Base-by-base conservation (phyloP, 2,329 filamentous ascomycete genomes). In the Diaporthe australafricana region DNA sequence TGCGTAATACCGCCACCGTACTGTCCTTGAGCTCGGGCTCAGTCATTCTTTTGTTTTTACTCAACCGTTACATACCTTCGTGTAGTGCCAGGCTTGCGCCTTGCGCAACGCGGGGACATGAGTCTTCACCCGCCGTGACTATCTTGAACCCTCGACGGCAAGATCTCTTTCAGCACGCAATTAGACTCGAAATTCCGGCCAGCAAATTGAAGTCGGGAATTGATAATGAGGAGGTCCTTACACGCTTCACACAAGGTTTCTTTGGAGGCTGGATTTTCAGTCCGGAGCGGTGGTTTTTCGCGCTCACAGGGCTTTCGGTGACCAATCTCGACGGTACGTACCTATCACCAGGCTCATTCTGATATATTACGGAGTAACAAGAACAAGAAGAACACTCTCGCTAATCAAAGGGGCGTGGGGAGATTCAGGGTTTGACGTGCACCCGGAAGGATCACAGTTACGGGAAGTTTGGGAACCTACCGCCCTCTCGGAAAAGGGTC, bases 251-350 rank as follows among this genome's bases (percentile, higher is more conserved):
- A 1, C 40, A 62, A 9, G 55, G 67, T 9, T 70, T 63, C 30
- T 70, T 70, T 70, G 67, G 55, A 1, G 67, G 55, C 30, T 62
- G 67, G 67, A n/a, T 70, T 1, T 70, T 62, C 45, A 62, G 53
- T 38, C 67, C 55, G 11, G 67, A 70, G 67, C 27, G 67, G 17
- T 70, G 52, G 67, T 50, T 70, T 2, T 62, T 62, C 17, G 1
- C 20, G 14, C 4, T 53, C 11, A 70, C 45, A 7, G 20, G 55
- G 16, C 45, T 63, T 3, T 52, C 45, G 17, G 2, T 62, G 11
- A 25, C 25, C 8, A 40, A 63, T 22, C 35, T 40, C 12, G 55
- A 45, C 3, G 47, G 55, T 16, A 52, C 32, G 42, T 22, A 16
- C 5, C 2, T 5, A 7, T 3, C 1, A 3, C 25, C n/a, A 5